These are phyloP conservation scores for Aspergillus taichungensis DNA, from an alignment of 495 filamentous ascomycete genomes.

Conservation along the genomic window DNA sequence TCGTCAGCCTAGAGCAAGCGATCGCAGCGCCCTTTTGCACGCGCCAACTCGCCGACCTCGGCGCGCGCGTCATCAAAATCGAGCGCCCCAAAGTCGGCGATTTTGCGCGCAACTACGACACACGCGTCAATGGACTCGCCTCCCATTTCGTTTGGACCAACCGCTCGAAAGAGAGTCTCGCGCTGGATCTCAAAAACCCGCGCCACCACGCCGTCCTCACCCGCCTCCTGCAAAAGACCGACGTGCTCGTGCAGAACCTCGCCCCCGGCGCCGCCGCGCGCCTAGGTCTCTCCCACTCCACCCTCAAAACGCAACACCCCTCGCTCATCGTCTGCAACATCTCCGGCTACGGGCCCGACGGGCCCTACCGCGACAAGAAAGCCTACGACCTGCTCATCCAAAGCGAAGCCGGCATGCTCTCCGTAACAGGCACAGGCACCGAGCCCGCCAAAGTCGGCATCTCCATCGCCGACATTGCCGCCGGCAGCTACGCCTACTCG, in stretches of 20 bases:
- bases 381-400: conserved; percentile 49
- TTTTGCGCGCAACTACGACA: conserved; percentile 43
- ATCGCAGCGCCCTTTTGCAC: conserved; percentile 47
- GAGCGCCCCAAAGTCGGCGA: conserved; percentile 41
- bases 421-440: conserved; percentile 36
- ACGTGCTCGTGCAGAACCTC: conserved; percentile 46
- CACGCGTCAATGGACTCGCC: conserved; percentile 34
- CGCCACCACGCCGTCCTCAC: conserved; percentile 34
- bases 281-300: conserved; percentile 36
- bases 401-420: conserved; percentile 44
- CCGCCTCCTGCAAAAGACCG: conserved; percentile 33
- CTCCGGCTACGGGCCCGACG: conserved; percentile 41
- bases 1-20: conserved; percentile 46
- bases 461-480: conserved; percentile 43
- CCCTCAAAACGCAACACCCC: conserved; percentile 29
- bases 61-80: conserved; percentile 45
- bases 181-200: conserved; percentile 36
- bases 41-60: conserved; percentile 42
- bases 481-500: conserved; percentile 42
- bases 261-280: conserved; percentile 40
- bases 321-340: conserved; percentile 46
- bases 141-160: conserved; percentile 49
- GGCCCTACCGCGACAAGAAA: conserved; percentile 45
- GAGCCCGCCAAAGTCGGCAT: conserved; percentile 44
- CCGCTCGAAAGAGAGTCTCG: conserved; percentile 42